Evolutionary conservation across 305 asterid genomes (phyloP), one percentile per base, ranked within the genome.

Genomic region (Rubia peregrina): DNA sequence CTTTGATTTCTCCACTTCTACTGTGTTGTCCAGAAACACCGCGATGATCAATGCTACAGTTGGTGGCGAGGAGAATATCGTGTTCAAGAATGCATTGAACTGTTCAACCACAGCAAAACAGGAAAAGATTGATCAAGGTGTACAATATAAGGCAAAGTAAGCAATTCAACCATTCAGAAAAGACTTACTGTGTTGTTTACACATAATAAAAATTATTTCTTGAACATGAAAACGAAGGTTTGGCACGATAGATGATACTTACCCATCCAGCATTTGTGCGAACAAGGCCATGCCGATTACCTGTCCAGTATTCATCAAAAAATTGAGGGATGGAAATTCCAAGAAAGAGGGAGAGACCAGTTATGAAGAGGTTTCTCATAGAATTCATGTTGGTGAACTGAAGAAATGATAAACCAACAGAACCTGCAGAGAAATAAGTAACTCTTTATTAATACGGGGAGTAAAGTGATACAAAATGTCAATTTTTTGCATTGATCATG

Each of bases 361-460:
- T 88, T 75, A 94, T 91, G 21, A 91, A 70, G 69, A 94, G 98
- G 83, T 88, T 94, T 80, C 98, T 87, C 98, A 94, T 94, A 19
- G 90, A 89, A 59, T 93, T 93, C 97, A 93, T 90, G 77, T 94
- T 94, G 13, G 98, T 94, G 87, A 94, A 94, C 61, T 94, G 98
- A 56, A 94, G 97, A 82, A 94, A 94, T 9, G 98, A 94, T 70
- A 94, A 72, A 65, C 98, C 98, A 43, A 94, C 96, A 0, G 98
- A 91, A 77, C 98, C 98, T 94, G 90, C 81, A 82, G 24, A 51
- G 7, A 33, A 13, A 24, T 21, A 64, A 70, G 38, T 70, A 67
- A 40, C 59, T n/a, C 65, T 71, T 16, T 26, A 70, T 30, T 36
- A 60, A 61, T 43, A 17, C 9, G 10, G n/a, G 22, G 61, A 36